Conservation (phyloP, 495 filamentous ascomycete species). For the Antarctomyces pellizariae region DNA sequence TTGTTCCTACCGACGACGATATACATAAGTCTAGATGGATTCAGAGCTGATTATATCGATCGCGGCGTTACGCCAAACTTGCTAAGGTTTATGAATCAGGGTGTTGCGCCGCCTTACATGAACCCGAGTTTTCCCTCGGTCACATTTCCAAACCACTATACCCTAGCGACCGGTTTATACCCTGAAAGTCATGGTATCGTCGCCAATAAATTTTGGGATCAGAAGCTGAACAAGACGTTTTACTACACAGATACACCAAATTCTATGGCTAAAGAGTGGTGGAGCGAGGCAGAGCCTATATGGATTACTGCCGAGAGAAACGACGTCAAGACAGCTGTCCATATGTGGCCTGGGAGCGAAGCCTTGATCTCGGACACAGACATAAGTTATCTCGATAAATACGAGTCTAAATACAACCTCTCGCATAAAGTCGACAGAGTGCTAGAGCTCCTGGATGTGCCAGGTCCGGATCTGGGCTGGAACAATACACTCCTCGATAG, state of each 20-base stretch:
- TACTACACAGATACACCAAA: conserved; percentile 53
- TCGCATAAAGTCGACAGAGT: conserved; percentile 53
- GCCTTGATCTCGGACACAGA: conserved; percentile 44
- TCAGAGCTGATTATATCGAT: conserved; percentile 84
- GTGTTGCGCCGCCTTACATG: conserved; percentile 82
- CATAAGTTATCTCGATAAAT: conserved; percentile 61
- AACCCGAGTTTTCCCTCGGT: conserved; percentile 82
- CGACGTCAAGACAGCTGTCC: conserved; percentile 53
- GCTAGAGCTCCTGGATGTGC: conserved; percentile 58
- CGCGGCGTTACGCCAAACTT: conserved; percentile 66
- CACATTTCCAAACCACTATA: conserved; percentile 97
- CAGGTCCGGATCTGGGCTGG: conserved; percentile 41
- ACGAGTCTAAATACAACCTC: conserved; percentile 52
- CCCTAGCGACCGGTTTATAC: conserved; percentile 75
- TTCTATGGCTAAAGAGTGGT: conserved; percentile 73
- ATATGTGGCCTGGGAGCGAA: conserved; percentile 98
- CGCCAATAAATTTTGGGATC: conserved; percentile 87
- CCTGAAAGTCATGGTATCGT: conserved; percentile 88
- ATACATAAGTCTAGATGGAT: conserved; percentile 83
- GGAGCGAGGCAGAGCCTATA: conserved; percentile 74
- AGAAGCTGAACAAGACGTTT: conserved; percentile 50
- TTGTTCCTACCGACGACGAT: conserved; percentile 80
- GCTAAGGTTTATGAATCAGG: conserved; percentile 52
- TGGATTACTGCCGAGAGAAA: conserved; percentile 80
- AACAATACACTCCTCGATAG: conserved; percentile 14